Evolutionary conservation across 495 filamentous ascomycete genomes (phyloP).

Genomic region (Cenococcum geophilum): DNA sequence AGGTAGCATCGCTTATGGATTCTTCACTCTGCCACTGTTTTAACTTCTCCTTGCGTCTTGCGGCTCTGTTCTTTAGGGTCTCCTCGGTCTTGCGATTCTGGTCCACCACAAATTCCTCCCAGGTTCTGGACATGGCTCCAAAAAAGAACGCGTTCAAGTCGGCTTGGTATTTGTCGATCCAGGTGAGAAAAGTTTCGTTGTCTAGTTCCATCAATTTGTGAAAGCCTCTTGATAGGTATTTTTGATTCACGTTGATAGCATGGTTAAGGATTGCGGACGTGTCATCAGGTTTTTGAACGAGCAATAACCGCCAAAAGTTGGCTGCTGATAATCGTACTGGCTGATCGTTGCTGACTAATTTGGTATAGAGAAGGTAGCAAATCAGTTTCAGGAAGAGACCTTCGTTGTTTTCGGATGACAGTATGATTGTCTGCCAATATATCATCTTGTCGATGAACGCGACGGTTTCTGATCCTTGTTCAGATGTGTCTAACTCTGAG

Average conservation of each 20-base stretch:
- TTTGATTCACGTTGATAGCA: slow-evolving; percentile 60
- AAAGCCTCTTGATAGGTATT: slow-evolving; percentile 68
- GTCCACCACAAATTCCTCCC: slow-evolving; percentile 74
- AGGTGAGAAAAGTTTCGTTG: slow-evolving; percentile 74
- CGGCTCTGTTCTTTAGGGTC: slow-evolving; percentile 57
- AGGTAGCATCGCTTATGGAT: slow-evolving; percentile 58
- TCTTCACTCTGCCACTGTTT: slow-evolving; percentile 68
- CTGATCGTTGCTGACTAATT: slow-evolving; percentile 59
- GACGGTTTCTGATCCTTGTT: slow-evolving; percentile 53
- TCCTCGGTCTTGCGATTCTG: slow-evolving; percentile 75
- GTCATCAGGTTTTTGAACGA: slow-evolving; percentile 90
- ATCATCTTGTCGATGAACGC: slow-evolving; percentile 72
- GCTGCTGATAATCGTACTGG: slow-evolving; percentile 70
- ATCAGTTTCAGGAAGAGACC: slow-evolving; percentile 71
- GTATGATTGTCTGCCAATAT: slow-evolving; percentile 90
- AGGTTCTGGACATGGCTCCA: slow-evolving; percentile 65
- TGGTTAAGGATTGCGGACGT: slow-evolving; percentile 64
- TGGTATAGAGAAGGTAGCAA: slow-evolving; percentile 84
- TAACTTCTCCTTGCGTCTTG: slow-evolving; percentile 73
- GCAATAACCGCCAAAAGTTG: slow-evolving; percentile 78
- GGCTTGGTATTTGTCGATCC: slow-evolving; percentile 78
- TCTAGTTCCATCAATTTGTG: slow-evolving; percentile 79
- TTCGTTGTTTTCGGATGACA: slow-evolving; percentile 69
- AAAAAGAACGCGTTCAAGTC: slow-evolving; percentile 79
- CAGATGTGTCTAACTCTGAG: slow-evolving; percentile 68